Evolutionary conservation across 2,329 filamentous ascomycete species (phyloP).

Genomic region (Fusarium luffae): DNA sequence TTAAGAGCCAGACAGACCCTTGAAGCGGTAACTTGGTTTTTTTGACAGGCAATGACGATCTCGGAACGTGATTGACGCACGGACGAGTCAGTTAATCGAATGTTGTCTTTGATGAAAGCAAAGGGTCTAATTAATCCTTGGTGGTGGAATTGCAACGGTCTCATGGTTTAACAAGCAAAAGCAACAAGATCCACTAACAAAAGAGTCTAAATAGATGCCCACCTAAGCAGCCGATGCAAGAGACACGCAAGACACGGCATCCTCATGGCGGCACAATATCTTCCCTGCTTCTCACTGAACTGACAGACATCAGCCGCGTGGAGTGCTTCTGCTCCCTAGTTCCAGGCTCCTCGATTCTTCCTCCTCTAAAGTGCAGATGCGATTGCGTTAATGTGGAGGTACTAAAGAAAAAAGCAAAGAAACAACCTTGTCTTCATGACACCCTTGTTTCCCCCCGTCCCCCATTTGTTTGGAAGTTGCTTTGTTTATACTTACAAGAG

Average conservation of each 20-base stretch:
- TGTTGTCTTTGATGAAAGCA: not conserved
- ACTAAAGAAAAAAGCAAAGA: slow-evolving; percentile 33
- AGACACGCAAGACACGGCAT: slow-evolving; percentile 7
- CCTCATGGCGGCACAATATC: slow-evolving; percentile 1
- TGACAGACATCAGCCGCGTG: slow-evolving; percentile 19
- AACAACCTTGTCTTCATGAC: slow-evolving; percentile 34
- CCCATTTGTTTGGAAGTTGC: slow-evolving; percentile 32
- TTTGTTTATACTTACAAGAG: slow-evolving; percentile 26
- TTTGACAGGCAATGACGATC: slow-evolving; percentile 1
- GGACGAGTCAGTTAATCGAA: slow-evolving; percentile 27
- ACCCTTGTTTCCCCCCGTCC: slow-evolving; percentile 36
- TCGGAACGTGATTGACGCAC: not conserved
- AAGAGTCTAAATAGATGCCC: not conserved
- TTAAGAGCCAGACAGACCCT: slow-evolving; percentile 10
- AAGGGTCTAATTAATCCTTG: not conserved
- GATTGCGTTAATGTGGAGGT: slow-evolving; percentile 11
- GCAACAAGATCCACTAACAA: slow-evolving; percentile 6
- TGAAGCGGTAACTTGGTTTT: slow-evolving; percentile 9
- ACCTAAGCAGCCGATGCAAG: not conserved
- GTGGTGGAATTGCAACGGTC: slow-evolving; percentile 19
- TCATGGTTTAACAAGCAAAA: slow-evolving; percentile 18
- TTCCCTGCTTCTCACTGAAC: slow-evolving; percentile 17
- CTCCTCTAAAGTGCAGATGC: not conserved
- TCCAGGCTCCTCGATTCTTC: not conserved
- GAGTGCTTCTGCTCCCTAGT: not conserved